phyloP scores from a whole-genome alignment of 441 rosid species.

The Dalechampia spathulata region DNA sequence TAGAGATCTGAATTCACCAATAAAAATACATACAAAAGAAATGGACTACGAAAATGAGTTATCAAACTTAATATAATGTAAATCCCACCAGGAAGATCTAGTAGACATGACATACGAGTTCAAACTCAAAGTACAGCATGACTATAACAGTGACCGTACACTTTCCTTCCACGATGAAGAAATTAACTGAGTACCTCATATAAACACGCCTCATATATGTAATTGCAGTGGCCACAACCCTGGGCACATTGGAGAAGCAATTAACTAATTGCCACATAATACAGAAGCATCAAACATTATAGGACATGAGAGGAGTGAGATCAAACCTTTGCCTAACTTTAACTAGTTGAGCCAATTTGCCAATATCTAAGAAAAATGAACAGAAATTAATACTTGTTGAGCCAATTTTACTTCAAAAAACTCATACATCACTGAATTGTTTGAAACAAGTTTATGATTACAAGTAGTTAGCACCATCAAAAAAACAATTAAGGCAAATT shows the following conservation, averaged over 20 bases:
- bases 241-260: constrained; percentile 31
- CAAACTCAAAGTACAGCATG: neutral
- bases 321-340: constrained; percentile 89
- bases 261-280: neutral
- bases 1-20: too few relatives aligned
- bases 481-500: too few relatives aligned
- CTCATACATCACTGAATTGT: too few relatives aligned
- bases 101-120: too few relatives aligned
- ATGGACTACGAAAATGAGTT: too few relatives aligned
- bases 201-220: constrained; percentile 94
- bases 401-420: too few relatives aligned
- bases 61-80: too few relatives aligned
- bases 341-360: constrained; percentile 58
- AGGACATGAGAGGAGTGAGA: constrained; percentile 6
- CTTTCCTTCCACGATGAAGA: constrained; percentile 1
- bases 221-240: constrained; percentile 88
- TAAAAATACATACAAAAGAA: too few relatives aligned
- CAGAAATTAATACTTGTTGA: neutral
- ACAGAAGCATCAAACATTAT: neutral
- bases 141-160: neutral
- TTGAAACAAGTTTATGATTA: neutral
- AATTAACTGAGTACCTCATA: constrained; percentile 43
- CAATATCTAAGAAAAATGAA: constrained; percentile 40
- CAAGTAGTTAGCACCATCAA: neutral
- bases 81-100: too few relatives aligned